These are phyloP conservation scores for Leptodermis oblonga DNA, from an alignment of 257 asterid species.

Conservation along the genomic window DNA sequence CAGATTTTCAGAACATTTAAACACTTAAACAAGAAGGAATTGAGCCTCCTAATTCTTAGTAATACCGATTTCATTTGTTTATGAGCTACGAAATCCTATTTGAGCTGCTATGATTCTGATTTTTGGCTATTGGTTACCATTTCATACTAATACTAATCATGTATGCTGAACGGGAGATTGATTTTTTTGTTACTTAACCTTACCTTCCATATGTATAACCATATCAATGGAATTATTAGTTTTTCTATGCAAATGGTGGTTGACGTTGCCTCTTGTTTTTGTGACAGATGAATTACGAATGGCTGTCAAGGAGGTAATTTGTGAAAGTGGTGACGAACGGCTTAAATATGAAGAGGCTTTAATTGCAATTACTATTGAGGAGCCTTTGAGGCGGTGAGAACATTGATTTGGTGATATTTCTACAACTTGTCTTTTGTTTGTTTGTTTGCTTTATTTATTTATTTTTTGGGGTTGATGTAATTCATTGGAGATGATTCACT, in stretches of 20 bases:
- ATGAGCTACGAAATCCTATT: not conserved
- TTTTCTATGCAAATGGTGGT: constrained; percentile 7
- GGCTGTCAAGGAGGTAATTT: constrained; percentile 94
- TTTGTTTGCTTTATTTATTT: too few species aligned
- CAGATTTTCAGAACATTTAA: not conserved
- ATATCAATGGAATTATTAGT: not conserved
- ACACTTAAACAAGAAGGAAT: not conserved
- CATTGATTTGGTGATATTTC: constrained; percentile 19
- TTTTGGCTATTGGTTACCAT: not conserved
- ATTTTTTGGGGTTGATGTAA: constrained; percentile 5
- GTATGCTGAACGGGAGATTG: not conserved
- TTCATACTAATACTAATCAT: not conserved
- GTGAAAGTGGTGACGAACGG: constrained; percentile 62
- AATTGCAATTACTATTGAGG: constrained; percentile 86
- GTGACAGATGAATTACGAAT: constrained; percentile 72
- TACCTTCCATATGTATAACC: not conserved
- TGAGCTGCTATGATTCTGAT: not conserved
- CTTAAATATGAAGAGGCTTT: constrained; percentile 71
- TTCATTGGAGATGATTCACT: constrained; percentile 17
- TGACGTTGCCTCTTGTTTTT: not conserved
- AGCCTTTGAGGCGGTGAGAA: constrained; percentile 75
- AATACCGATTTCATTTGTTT: not conserved
- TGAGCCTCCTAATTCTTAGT: not conserved
- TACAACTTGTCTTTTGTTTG: not conserved
- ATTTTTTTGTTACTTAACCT: not conserved